phyloP scores from a whole-genome alignment of 306 rosid genomes.

The Dalbergia oliveri region DNA sequence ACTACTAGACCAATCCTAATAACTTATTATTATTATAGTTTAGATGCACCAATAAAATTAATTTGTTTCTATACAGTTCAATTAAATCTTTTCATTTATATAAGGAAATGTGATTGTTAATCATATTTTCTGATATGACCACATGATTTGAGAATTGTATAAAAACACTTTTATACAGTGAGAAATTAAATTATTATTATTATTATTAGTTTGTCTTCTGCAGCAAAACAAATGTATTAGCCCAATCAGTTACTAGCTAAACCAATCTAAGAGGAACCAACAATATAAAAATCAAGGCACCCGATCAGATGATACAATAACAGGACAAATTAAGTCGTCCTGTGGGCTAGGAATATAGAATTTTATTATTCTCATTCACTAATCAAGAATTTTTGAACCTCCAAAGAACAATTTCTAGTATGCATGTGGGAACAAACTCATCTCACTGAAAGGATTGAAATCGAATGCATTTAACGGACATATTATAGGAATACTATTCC shows the following conservation, averaged over 20 bases:
- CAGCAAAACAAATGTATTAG: neutral
- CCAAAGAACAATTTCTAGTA: slow-evolving; percentile 33
- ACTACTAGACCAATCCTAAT: too few relatives aligned
- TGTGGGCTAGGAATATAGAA: slow-evolving; percentile 19
- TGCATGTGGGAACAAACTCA: slow-evolving; percentile 45
- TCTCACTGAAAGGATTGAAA: slow-evolving; percentile 3
- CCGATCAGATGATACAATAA: neutral
- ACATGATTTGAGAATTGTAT: too few relatives aligned
- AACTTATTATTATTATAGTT: too few relatives aligned
- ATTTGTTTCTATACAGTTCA: too few relatives aligned
- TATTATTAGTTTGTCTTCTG: neutral
- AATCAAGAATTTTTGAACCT: slow-evolving; percentile 41
- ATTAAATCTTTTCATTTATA: too few relatives aligned
- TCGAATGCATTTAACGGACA: slow-evolving; percentile 25
- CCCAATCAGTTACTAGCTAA: neutral
- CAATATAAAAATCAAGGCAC: neutral
- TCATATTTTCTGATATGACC: too few relatives aligned
- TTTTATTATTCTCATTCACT: slow-evolving; percentile 46
- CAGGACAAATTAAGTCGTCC: slow-evolving; percentile 10
- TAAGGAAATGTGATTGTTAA: too few relatives aligned
- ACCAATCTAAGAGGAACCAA: slow-evolving; percentile 7
- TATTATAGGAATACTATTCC: slow-evolving; percentile 33
- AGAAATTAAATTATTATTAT: too few relatives aligned
- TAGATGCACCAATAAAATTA: too few relatives aligned
- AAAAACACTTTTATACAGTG: too few relatives aligned